Evolutionary conservation across 768 basidiomycete species (phyloP).

Genomic region (Pleurotus ostreatus): DNA sequence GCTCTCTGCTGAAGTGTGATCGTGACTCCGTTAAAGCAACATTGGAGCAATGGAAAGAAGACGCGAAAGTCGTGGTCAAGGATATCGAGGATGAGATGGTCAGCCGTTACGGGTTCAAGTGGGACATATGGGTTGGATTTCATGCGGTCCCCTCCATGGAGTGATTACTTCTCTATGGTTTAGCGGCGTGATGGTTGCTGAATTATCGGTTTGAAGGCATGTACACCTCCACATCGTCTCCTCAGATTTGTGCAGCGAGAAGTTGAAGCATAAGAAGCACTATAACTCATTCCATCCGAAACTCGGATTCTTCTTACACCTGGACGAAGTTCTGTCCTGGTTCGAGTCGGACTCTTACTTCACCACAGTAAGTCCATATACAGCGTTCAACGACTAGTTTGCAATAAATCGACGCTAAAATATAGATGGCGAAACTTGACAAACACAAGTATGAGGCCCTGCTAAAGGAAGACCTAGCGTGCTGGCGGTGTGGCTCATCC

Average conservation of each 20-base stretch:
- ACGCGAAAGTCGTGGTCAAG: constrained; percentile 49
- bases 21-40: constrained; percentile 51
- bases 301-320: constrained; percentile 76
- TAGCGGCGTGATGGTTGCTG: constrained; percentile 2
- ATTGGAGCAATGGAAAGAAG: constrained; percentile 47
- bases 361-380: constrained; percentile 34
- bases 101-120: constrained; percentile 65
- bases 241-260: constrained; percentile 63
- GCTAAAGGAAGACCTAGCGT: constrained; percentile 63
- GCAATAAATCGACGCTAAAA: neutral
- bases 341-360: constrained; percentile 56
- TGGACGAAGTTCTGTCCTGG: constrained; percentile 79
- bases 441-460: constrained; percentile 55
- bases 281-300: constrained; percentile 89
- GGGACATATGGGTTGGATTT: constrained; percentile 79
- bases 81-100: constrained; percentile 81
- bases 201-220: constrained; percentile 31
- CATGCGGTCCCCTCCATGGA: constrained; percentile 84
- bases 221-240: constrained; percentile 86
- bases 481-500: constrained; percentile 62
- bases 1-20: constrained; percentile 49
- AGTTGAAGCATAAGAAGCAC: constrained; percentile 84
- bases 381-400: no score
- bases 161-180: constrained; percentile 40
- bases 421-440: constrained; percentile 52